Evolutionary conservation across 2,329 filamentous ascomycete species (phyloP).

Genomic region (Cladorrhinum sp.): DNA sequence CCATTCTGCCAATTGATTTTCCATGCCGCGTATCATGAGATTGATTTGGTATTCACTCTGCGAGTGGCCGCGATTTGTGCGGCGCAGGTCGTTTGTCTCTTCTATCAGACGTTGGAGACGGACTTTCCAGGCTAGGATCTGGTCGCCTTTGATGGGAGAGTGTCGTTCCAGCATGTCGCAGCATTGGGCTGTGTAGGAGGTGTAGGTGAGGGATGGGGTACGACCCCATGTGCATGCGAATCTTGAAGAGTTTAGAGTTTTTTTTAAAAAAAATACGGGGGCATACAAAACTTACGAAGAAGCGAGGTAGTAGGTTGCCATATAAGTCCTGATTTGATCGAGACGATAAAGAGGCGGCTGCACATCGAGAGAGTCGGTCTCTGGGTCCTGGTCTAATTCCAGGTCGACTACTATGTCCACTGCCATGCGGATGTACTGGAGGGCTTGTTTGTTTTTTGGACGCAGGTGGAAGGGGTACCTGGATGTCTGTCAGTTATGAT

Average conservation of each 20-base stretch:
- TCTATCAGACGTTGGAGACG: slow-evolving; percentile 41
- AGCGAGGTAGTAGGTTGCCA: slow-evolving; percentile 43
- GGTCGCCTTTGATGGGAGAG: slow-evolving; percentile 39
- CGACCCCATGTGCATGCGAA: slow-evolving; percentile 40
- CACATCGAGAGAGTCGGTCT: slow-evolving; percentile 25
- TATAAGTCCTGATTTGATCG: slow-evolving; percentile 45
- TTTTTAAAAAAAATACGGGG: background rate
- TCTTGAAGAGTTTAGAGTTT: slow-evolving; percentile 31
- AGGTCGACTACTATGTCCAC: slow-evolving; percentile 50
- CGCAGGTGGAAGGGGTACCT: slow-evolving; percentile 57
- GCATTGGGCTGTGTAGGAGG: slow-evolving; percentile 43
- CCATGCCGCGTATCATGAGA: slow-evolving; percentile 47
- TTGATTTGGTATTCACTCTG: slow-evolving; percentile 40
- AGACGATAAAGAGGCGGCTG: slow-evolving; percentile 34
- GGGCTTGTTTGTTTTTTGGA: slow-evolving; percentile 47
- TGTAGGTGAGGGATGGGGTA: slow-evolving; percentile 35
- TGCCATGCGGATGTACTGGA: slow-evolving; percentile 52
- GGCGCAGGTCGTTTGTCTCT: slow-evolving; percentile 36
- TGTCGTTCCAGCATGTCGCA: slow-evolving; percentile 42
- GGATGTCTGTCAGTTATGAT: background rate
- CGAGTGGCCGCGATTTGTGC: slow-evolving; percentile 26
- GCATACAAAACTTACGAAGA: slow-evolving; percentile 38
- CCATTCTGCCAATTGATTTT: slow-evolving; percentile 45
- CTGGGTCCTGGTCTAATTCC: slow-evolving; percentile 44
- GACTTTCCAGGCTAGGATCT: slow-evolving; percentile 42